Evolutionary conservation across 371 early-diverging fungal species (phyloP).

Genomic region (Mortierella sp.): DNA sequence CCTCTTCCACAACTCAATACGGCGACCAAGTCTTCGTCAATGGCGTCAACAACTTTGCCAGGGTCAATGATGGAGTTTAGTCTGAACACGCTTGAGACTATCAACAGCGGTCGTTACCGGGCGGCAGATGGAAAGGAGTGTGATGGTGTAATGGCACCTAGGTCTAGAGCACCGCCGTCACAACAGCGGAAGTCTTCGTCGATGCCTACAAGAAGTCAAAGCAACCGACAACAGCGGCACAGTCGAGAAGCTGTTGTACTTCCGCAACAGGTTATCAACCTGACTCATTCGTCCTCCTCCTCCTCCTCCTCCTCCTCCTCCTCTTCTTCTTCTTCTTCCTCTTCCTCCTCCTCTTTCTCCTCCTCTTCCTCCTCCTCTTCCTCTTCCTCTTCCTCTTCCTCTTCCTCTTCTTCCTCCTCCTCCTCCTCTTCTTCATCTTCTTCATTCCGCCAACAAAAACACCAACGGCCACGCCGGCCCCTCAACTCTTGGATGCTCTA

Average conservation of each 20-base stretch:
- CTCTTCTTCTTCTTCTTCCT: not conserved
- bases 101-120: not conserved
- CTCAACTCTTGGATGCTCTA: constrained; percentile 8
- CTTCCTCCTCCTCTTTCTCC: not conserved
- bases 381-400: not conserved
- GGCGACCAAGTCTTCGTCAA: not conserved
- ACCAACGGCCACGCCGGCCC: not conserved
- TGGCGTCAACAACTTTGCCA: too few species aligned
- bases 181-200: not conserved
- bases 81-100: not conserved
- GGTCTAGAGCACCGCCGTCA: not conserved
- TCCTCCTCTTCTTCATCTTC: not conserved
- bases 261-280: not conserved
- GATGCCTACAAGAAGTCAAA: not conserved
- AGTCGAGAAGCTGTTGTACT: not conserved
- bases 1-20: not conserved
- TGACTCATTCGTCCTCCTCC: not conserved
- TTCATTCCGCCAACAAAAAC: not conserved
- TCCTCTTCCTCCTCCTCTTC: not conserved
- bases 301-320: not conserved
- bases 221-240: not conserved
- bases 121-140: not conserved
- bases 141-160: too few species aligned
- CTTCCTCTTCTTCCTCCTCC: too few species aligned
- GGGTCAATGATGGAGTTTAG: not conserved